These are phyloP conservation scores for Rhizopus delemar DNA, from an alignment of 371 early-diverging fungal species.

Conservation along the genomic window DNA sequence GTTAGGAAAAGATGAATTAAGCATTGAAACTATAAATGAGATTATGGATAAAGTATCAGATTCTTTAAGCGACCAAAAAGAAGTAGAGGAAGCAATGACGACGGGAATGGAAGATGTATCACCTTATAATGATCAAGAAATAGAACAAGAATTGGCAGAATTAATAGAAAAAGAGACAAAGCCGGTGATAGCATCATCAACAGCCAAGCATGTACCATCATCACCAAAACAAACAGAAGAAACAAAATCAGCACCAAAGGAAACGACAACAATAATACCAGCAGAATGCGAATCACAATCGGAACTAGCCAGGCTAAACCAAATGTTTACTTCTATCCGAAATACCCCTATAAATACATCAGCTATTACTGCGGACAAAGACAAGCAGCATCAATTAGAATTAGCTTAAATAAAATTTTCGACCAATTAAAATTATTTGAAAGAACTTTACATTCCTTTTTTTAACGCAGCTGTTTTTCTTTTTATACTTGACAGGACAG, in stretches of 20 bases:
- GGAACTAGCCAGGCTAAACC: conserved; percentile 25
- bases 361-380: background rate
- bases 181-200: background rate
- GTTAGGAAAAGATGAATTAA: conserved; percentile 36
- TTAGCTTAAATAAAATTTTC: background rate
- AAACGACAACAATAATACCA: background rate
- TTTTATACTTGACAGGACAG: too few species aligned
- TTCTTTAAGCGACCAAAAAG: conserved; percentile 54
- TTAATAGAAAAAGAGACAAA: conserved; percentile 21
- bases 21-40: conserved; percentile 45
- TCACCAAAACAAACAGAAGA: conserved; percentile 10
- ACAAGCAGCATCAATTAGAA: background rate
- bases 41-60: conserved; percentile 52
- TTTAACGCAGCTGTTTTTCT: too few species aligned
- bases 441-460: too few species aligned
- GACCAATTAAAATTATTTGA: too few species aligned
- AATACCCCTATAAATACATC: conserved; percentile 7
- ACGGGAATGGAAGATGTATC: conserved; percentile 28
- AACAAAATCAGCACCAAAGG: conserved; percentile 8
- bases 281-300: conserved; percentile 8
- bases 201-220: conserved; percentile 4
- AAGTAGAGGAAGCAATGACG: conserved; percentile 54
- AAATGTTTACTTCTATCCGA: conserved; percentile 17
- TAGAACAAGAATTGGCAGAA: conserved; percentile 51
- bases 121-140: conserved; percentile 36